Percentiles rank a stretch among this genome's conserved stretches.
These are phyloP conservation scores for Metarhizium sp. DNA, from an alignment of 2,329 filamentous ascomycete genomes.

Conservation along the genomic window DNA sequence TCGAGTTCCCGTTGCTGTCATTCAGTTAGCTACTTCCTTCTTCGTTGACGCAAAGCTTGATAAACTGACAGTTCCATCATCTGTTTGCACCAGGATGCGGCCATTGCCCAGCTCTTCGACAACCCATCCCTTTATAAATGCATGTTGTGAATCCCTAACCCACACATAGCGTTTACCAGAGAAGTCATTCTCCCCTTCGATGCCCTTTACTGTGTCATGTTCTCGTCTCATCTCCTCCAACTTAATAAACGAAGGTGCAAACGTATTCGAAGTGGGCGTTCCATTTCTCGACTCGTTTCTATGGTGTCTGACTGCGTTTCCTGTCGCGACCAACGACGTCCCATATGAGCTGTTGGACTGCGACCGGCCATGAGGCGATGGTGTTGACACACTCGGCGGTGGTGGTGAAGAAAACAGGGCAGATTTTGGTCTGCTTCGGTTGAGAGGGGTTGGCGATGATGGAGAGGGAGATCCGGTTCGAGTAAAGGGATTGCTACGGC, in stretches of 20 bases:
- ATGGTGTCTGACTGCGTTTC: conserved; percentile 27
- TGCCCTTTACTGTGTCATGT: conserved; percentile 53
- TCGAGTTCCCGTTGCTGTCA: conserved; percentile 76
- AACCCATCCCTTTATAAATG: conserved; percentile 89
- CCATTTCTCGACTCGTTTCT: conserved; percentile 55
- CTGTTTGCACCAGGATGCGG: conserved; percentile 77
- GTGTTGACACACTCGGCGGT: conserved; percentile 26
- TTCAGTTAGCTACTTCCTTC: conserved; percentile 10
- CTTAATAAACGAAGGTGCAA: conserved; percentile 94
- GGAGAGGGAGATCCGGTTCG: conserved; percentile 46
- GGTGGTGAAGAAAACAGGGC: conserved; percentile 57
- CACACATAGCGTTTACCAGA: conserved; percentile 98
- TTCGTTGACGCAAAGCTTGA: background rate
- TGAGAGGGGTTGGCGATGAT: conserved; percentile 50
- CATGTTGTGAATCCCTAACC: conserved; percentile 77
- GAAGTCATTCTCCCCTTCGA: conserved; percentile 98
- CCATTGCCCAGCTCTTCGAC: conserved; percentile 67
- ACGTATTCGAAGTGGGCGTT: conserved; percentile 64
- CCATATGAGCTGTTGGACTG: conserved; percentile 53
- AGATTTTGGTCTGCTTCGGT: conserved; percentile 60
- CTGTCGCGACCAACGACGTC: conserved; percentile 28
- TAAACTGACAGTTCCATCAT: conserved; percentile 71
- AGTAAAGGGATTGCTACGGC: conserved; percentile 73
- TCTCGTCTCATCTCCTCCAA: conserved; percentile 61
- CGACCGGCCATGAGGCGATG: conserved; percentile 54